A percentile compares a stretch with the other conserved stretches of the same genome.
phyloP scores from a whole-genome alignment of 345 rosid genomes.

The Brassica carinata region DNA sequence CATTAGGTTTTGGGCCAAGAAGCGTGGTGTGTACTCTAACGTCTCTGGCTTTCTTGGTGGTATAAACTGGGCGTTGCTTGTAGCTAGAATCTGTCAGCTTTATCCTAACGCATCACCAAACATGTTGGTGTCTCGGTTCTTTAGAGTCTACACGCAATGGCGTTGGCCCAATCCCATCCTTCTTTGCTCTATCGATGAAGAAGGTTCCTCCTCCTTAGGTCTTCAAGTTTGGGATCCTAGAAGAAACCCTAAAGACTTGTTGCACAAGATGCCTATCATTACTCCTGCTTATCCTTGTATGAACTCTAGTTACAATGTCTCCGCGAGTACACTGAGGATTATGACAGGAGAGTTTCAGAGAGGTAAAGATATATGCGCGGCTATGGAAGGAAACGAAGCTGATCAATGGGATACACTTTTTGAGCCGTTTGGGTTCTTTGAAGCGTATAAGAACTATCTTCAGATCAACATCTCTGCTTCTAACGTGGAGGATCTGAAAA shows the following conservation, averaged over 20 bases:
- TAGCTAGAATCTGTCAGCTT: slow-evolving; percentile 95
- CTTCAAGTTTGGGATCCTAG: slow-evolving; percentile 97
- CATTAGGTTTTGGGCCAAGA: slow-evolving; percentile 95
- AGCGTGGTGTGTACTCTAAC: slow-evolving; percentile 98
- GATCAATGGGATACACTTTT: slow-evolving; percentile 79
- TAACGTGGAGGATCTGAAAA: slow-evolving; percentile 76
- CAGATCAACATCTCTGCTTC: slow-evolving; percentile 79
- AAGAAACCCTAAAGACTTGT: slow-evolving; percentile 75
- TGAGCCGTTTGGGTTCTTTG: slow-evolving; percentile 86
- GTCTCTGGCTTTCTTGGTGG: slow-evolving; percentile 99
- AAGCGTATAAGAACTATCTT: slow-evolving; percentile 86
- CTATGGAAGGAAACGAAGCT: slow-evolving; percentile 56
- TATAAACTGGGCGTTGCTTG: slow-evolving; percentile 96
- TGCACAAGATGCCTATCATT: slow-evolving; percentile 92
- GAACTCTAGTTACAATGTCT: slow-evolving; percentile 98
- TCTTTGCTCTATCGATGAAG: slow-evolving; percentile 81
- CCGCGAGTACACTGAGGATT: slow-evolving; percentile 79
- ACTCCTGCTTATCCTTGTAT: slow-evolving; percentile 98
- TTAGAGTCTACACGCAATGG: slow-evolving; percentile 89
- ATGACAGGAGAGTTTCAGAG: slow-evolving; percentile 94
- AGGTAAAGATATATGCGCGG: slow-evolving; percentile 90
- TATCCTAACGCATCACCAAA: slow-evolving; percentile 94
- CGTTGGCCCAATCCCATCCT: slow-evolving; percentile 97
- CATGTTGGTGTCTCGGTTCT: slow-evolving; percentile 89
- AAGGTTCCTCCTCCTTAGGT: slow-evolving; percentile 68